phyloP scores from a whole-genome alignment of 208 protist genomes.

The Ichthyophonus hoferi region DNA sequence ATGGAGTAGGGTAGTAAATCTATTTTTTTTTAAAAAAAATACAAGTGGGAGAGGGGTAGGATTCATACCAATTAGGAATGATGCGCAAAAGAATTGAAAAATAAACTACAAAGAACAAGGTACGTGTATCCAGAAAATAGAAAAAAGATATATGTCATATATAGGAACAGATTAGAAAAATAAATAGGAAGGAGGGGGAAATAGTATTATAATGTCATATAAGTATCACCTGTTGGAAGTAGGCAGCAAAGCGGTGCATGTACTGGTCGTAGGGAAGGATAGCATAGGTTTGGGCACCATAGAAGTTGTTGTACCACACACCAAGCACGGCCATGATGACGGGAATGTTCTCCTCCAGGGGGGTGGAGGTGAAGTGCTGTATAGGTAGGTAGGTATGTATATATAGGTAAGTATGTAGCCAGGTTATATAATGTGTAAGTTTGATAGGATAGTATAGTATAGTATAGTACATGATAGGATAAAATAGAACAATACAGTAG shows the following conservation, averaged over 20 bases:
- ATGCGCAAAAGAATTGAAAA: too few relatives aligned
- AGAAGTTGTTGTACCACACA: slow-evolving; percentile 94
- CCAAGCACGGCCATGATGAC: slow-evolving; percentile 85
- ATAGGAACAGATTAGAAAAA: slow-evolving; percentile 18
- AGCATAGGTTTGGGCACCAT: slow-evolving; percentile 80
- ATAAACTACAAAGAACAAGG: too few relatives aligned
- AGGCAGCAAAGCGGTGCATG: slow-evolving; percentile 86
- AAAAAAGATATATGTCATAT: slow-evolving; percentile 20
- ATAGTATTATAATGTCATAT: too few relatives aligned
- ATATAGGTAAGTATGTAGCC: too few relatives aligned
- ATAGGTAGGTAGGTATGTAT: background rate
- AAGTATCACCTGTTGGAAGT: slow-evolving; percentile 96
- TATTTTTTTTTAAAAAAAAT: too few relatives aligned
- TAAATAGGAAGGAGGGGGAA: slow-evolving; percentile 7
- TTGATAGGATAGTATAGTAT: too few relatives aligned
- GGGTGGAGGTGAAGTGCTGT: slow-evolving; percentile 59
- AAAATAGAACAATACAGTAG: background rate
- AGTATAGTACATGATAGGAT: too few relatives aligned
- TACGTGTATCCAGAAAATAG: background rate
- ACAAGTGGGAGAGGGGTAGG: background rate
- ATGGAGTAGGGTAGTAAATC: too few relatives aligned
- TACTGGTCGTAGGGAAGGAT: slow-evolving; percentile 96
- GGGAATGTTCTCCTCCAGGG: slow-evolving; percentile 64
- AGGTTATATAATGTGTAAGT: too few relatives aligned
- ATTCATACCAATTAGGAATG: too few relatives aligned